Evolutionary conservation across 306 rosid species (phyloP).

Genomic region (Trichosanthes cucumerina): DNA sequence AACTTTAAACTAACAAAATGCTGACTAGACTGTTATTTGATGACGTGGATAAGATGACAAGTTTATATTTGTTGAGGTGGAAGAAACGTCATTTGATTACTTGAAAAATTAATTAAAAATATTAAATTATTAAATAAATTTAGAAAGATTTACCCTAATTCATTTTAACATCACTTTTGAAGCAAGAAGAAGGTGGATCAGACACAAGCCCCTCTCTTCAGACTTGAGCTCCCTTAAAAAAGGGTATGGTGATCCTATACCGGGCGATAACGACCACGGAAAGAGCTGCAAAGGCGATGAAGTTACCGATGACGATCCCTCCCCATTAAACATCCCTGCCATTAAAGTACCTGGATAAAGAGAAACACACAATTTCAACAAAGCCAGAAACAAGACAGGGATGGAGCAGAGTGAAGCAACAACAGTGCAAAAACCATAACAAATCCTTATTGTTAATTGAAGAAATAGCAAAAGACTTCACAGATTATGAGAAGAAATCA

Average conservation of each 20-base stretch:
- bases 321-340: constrained; percentile 28
- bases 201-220: constrained; percentile 43
- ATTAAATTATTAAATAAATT: too few species aligned
- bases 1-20: too few species aligned
- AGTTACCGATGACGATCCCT: constrained; percentile 32
- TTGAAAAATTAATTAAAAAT: too few species aligned
- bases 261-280: constrained; percentile 26
- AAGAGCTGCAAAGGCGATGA: constrained; percentile 23
- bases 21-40: too few species aligned
- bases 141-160: too few species aligned
- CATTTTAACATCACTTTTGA: too few species aligned
- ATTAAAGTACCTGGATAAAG: not conserved
- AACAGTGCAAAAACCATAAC: not conserved
- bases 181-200: constrained; percentile 42
- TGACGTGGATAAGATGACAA: too few species aligned
- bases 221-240: constrained; percentile 42
- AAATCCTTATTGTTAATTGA: not conserved
- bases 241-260: constrained; percentile 48
- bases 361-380: constrained; percentile 3
- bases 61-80: too few species aligned
- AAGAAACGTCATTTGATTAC: too few species aligned
- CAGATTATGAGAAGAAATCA: not conserved
- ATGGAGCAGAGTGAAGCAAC: not conserved
- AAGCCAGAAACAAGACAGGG: not conserved
- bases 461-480: not conserved